Evolutionary conservation across 2,329 filamentous ascomycete species (phyloP).

Genomic region (Microascus cirrosus): DNA sequence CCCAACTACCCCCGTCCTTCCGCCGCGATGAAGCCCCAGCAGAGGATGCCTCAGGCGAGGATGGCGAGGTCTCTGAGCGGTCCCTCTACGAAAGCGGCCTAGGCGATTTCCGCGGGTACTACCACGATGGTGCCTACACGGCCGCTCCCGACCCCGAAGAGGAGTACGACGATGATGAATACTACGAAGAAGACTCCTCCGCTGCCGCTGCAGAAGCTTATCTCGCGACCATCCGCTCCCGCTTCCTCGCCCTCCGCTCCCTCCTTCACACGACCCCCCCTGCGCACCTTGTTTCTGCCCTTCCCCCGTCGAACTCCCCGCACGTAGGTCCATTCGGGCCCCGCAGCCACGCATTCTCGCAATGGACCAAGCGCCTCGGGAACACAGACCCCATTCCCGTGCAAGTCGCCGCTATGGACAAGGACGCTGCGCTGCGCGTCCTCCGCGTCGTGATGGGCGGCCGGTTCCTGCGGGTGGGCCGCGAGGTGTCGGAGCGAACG

Average conservation of each 20-base stretch:
- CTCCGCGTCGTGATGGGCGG: slow-evolving; percentile 55
- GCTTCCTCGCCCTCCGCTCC: slow-evolving; percentile 54
- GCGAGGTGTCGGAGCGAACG: slow-evolving; percentile 50
- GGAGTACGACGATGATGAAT: slow-evolving; percentile 16
- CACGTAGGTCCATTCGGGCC: slow-evolving; percentile 43
- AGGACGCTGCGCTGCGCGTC: slow-evolving; percentile 53
- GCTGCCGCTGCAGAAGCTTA: slow-evolving; percentile 51
- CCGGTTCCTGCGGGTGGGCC: slow-evolving; percentile 50
- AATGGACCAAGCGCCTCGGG: slow-evolving; percentile 41
- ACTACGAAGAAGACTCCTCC: slow-evolving; percentile 15
- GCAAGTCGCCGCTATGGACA: slow-evolving; percentile 54
- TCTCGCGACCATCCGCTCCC: slow-evolving; percentile 51
- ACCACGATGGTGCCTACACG: slow-evolving; percentile 70
- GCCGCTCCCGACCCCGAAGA: slow-evolving; percentile 34
- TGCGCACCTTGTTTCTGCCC: slow-evolving; percentile 33
- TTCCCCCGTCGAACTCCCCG: slow-evolving; percentile 42
- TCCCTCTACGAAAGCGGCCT: slow-evolving; percentile 29
- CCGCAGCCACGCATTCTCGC: slow-evolving; percentile 32
- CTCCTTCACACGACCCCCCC: slow-evolving; percentile 48
- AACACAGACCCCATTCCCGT: slow-evolving; percentile 44
- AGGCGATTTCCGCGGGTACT: slow-evolving; percentile 52
- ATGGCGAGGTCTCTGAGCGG: slow-evolving; percentile 16
- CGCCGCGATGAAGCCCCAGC: slow-evolving; percentile 10
- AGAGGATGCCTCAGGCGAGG: slow-evolving; percentile 17
- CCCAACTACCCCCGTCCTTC: slow-evolving; percentile 31